Conservation (phyloP, 2,329 filamentous ascomycete species). For the Penicillium thymicola region DNA sequence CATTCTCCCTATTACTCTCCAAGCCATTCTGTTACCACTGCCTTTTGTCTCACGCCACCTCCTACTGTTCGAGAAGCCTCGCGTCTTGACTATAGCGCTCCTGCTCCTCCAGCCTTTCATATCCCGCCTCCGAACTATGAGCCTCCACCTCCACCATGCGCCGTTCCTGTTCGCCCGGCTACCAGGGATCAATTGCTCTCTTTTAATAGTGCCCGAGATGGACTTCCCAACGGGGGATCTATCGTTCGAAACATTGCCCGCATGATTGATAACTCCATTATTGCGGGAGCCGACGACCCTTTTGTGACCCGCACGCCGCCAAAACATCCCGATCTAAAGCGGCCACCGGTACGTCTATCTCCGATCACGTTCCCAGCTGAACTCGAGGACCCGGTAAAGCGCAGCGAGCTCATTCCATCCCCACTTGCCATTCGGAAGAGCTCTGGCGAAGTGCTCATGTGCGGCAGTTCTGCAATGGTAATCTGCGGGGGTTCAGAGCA, state of each 20-base stretch:
- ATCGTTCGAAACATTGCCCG: conserved; percentile 25
- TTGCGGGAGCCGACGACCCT: conserved; percentile 21
- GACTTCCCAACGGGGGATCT: conserved; percentile 12
- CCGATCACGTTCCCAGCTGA: conserved; percentile 1
- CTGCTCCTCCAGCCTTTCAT: background rate
- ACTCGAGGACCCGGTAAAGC: conserved; percentile 4
- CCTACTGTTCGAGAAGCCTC: background rate
- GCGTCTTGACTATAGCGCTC: background rate
- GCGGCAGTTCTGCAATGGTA: background rate
- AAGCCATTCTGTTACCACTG: background rate
- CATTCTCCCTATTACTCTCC: background rate
- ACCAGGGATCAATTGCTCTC: background rate
- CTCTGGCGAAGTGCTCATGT: conserved; percentile 4
- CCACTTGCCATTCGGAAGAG: conserved; percentile 29
- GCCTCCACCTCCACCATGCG: background rate
- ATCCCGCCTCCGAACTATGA: background rate
- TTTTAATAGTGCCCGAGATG: conserved; percentile 10
- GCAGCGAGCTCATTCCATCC: conserved; percentile 20
- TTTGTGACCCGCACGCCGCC: conserved; percentile 18
- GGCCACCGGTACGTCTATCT: background rate
- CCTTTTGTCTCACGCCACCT: conserved; percentile 3
- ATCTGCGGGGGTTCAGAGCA: background rate
- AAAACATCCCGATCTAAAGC: background rate
- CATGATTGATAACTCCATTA: conserved; percentile 28
- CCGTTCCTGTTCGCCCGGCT: background rate